These are phyloP conservation scores for Chimonanthus praecox DNA, from an alignment of 164 flowering plant genomes.

Conservation along the genomic window DNA sequence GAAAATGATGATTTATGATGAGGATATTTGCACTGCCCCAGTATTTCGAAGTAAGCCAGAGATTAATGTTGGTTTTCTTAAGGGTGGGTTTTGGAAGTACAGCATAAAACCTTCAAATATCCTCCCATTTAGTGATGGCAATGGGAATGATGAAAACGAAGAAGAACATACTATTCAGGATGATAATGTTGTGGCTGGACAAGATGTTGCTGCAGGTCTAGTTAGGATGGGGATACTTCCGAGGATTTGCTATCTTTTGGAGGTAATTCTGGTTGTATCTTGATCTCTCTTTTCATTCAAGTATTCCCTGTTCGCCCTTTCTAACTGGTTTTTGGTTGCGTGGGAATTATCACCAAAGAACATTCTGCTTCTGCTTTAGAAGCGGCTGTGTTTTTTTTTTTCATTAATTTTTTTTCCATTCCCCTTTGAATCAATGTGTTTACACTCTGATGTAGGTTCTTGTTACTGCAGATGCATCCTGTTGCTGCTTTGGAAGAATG, in stretches of 20 bases:
- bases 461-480: conserved; percentile 55
- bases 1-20: conserved; percentile 34
- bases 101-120: conserved; percentile 78
- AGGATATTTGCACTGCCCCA: conserved; percentile 66
- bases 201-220: conserved; percentile 89
- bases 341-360: background rate
- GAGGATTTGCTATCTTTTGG: conserved; percentile 66
- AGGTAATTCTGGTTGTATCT: conserved; percentile 38
- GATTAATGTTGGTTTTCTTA: conserved; percentile 68
- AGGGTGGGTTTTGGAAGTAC: conserved; percentile 96
- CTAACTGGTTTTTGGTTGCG: background rate
- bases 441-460: conserved; percentile 3
- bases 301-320: background rate
- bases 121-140: conserved; percentile 33
- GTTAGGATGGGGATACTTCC: conserved; percentile 87
- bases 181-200: conserved; percentile 76
- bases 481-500: conserved; percentile 59
- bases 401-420: background rate
- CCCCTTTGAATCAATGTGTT: conserved; percentile 2
- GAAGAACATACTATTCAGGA: conserved; percentile 70
- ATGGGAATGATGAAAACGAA: conserved; percentile 26
- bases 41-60: conserved; percentile 81
- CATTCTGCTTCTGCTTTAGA: background rate
- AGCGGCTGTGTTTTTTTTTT: background rate
- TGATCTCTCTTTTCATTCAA: background rate